phyloP scores from a whole-genome alignment of 352 stramenopile species.

The Pythium brachiatum region DNA sequence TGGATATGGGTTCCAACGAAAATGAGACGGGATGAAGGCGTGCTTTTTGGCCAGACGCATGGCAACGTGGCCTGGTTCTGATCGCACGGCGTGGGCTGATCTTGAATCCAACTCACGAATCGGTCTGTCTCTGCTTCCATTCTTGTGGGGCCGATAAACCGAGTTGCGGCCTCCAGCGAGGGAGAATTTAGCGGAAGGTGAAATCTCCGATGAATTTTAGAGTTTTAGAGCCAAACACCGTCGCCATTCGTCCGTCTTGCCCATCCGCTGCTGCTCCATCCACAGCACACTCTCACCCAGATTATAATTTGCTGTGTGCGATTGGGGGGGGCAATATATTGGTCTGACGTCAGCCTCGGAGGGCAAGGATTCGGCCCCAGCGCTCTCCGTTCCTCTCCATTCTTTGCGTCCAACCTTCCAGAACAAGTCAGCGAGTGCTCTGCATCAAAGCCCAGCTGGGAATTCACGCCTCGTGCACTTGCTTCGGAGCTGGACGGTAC shows the following conservation, averaged over 20 bases:
- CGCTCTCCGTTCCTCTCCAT: background rate
- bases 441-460: background rate
- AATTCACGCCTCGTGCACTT: background rate
- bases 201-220: background rate
- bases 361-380: background rate
- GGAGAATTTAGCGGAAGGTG: too few species aligned
- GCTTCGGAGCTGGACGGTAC: background rate
- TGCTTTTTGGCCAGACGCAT: background rate
- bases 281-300: too few species aligned
- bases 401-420: background rate
- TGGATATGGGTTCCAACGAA: background rate
- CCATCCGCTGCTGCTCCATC: too few species aligned
- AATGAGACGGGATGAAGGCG: constrained; percentile 9
- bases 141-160: background rate
- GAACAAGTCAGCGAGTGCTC: background rate
- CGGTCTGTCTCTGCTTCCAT: constrained; percentile 21
- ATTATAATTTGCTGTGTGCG: background rate
- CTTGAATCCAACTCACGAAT: constrained; percentile 5
- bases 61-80: constrained; percentile 12
- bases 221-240: background rate
- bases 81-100: constrained; percentile 17
- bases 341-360: background rate
- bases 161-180: too few species aligned
- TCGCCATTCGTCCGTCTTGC: too few species aligned
- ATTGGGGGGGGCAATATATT: background rate